Base-by-base conservation (phyloP, 305 asterid species). In the Fraxinus paxiana region DNA sequence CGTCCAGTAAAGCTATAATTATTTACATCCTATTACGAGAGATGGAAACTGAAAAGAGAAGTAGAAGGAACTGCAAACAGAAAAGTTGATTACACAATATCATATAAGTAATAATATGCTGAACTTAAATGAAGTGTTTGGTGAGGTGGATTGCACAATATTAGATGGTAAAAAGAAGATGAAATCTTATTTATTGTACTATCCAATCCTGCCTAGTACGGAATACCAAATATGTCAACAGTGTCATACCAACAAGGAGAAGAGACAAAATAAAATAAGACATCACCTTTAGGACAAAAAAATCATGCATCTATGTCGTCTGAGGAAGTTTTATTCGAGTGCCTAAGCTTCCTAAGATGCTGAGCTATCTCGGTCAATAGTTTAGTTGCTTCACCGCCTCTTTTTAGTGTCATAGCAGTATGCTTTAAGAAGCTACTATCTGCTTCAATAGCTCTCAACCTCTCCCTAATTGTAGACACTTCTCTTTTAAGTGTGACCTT, bases 351-450 rank as follows among this genome's bases (percentile, higher is more conserved):
- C 48, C 92, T 87, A 1, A 96, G 88, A 86, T 92, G 91, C 77
- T 93, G 91, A 87, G 98, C 97, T 84, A 94, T 96, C 85, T 96
- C 97, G 10, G 81, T 85, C 88, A 96, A 88, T 37, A 96, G 90
- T 69, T 90, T 88, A 56, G 90, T 88, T 72, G 94, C 98, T 48
- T 90, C 92, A 4, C 84, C 90, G 31, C 92, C 92, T 80, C 85
- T 86, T 76, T 94, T 97, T 75, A 92, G 35, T 30, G 92, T 89
- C 98, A 90, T 90, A 5, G 96, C 92, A 13, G 93, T 91, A 54
- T 94, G 95, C 87, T 94, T 96, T 79, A 96, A 88, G 88, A 94
- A 94, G 38, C 90, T 94, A 81, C 93, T 94, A 38, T 96, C 99
- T 6, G 95, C 97, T 87, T 96, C 99, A 26, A 96, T 83, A 30